A percentile compares a stretch with the other conserved stretches of the same genome.
These are phyloP conservation scores for Aspergillus arachidicola DNA, from an alignment of 2,329 filamentous ascomycete species.

Conservation along the genomic window DNA sequence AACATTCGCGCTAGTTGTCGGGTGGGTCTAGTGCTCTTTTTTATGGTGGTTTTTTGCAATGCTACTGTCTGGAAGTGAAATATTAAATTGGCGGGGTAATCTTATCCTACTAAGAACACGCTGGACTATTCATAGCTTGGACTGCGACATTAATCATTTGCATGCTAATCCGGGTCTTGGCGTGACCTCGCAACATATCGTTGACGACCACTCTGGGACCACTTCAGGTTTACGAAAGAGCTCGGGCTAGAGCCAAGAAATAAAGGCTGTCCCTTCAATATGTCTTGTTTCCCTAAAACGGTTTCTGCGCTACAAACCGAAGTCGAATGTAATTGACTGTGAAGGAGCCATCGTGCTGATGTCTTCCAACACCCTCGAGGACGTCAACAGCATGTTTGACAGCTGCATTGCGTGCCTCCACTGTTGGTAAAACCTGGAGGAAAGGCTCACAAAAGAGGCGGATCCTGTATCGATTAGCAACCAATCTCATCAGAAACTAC, in stretches of 20 bases:
- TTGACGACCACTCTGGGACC: not conserved
- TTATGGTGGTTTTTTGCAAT: too few relatives aligned
- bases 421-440: not conserved
- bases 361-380: not conserved
- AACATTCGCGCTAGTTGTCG: not conserved
- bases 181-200: not conserved
- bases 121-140: not conserved
- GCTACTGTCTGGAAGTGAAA: too few relatives aligned
- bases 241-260: not conserved
- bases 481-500: too few relatives aligned
- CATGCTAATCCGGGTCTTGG: not conserved
- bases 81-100: too few relatives aligned
- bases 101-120: too few relatives aligned
- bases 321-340: not conserved
- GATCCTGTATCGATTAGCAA: not conserved
- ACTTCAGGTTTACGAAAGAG: too few relatives aligned
- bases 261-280: not conserved
- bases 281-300: not conserved
- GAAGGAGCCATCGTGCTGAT: not conserved
- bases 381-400: not conserved
- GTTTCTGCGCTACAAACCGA: not conserved
- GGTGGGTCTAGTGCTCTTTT: too few relatives aligned
- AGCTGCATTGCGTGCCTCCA: not conserved
- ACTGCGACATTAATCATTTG: not conserved
- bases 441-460: not conserved